Conservation (phyloP, 2,329 filamentous ascomycete species). For the Alternaria gansuensis region DNA sequence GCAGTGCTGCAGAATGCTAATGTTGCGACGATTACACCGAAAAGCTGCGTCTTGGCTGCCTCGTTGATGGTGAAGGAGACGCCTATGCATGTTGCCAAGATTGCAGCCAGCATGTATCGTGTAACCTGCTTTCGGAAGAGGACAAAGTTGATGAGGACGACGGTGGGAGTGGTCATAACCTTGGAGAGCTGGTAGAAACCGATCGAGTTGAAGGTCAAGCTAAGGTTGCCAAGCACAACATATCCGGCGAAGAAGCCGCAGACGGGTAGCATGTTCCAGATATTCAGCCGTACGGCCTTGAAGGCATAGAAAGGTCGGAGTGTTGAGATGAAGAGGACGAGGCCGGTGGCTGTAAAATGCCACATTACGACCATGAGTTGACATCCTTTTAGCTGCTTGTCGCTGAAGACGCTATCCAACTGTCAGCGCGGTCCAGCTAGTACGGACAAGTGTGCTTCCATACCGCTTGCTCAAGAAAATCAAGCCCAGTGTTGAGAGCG, state of each 20-base stretch:
- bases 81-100: conserved; percentile 56
- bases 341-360: conserved; percentile 58
- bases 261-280: conserved; percentile 57
- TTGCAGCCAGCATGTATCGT: conserved; percentile 53
- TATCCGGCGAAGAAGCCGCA: conserved; percentile 60
- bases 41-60: conserved; percentile 52
- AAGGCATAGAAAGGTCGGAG: conserved; percentile 57
- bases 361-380: conserved; percentile 60
- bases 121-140: conserved; percentile 56
- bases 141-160: conserved; percentile 58
- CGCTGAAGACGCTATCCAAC: conserved; percentile 54
- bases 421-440: conserved; percentile 30
- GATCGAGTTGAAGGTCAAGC: conserved; percentile 58
- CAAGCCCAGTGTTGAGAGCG: conserved; percentile 55
- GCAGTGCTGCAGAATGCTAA: conserved; percentile 58
- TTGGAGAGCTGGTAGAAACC: conserved; percentile 61
- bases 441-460: conserved; percentile 9
- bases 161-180: conserved; percentile 60
- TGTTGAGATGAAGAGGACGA: conserved; percentile 56
- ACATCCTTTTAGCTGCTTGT: conserved; percentile 56
- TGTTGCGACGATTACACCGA: conserved; percentile 56
- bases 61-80: conserved; percentile 57
- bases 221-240: conserved; percentile 58
- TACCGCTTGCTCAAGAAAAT: conserved; percentile 60
- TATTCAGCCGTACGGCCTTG: conserved; percentile 56